Evolutionary conservation across 352 stramenopile genomes (phyloP).

Genomic region (Blastocystis sp.): DNA sequence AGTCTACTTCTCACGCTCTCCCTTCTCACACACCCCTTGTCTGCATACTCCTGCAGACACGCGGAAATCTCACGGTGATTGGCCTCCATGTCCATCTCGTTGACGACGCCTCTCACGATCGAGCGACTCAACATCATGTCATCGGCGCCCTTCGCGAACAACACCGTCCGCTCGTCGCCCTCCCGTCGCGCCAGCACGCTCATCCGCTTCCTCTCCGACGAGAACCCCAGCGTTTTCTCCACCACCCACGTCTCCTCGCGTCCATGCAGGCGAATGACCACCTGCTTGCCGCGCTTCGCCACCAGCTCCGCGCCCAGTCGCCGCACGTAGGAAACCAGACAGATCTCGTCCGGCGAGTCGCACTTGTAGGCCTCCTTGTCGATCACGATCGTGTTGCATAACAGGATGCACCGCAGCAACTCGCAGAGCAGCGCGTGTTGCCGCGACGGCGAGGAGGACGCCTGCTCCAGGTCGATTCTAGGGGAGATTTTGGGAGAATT

Average conservation of each 20-base stretch:
- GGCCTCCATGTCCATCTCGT: neutral
- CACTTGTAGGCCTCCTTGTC: constrained; percentile 30
- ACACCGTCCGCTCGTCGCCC: neutral
- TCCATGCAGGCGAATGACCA: constrained; percentile 33
- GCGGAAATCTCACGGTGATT: constrained; percentile 54
- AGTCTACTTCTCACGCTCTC: constrained; percentile 58
- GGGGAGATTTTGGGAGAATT: neutral
- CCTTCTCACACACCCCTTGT: constrained; percentile 60
- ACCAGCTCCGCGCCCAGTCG: neutral
- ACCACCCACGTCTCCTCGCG: constrained; percentile 73
- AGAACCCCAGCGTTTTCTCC: constrained; percentile 90
- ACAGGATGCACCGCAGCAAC: neutral
- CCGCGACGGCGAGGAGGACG: neutral
- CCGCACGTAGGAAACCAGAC: constrained; percentile 1
- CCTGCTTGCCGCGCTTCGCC: neutral
- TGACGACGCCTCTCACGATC: neutral
- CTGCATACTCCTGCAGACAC: constrained; percentile 72
- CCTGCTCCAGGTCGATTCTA: constrained; percentile 19
- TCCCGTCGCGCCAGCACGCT: constrained; percentile 80
- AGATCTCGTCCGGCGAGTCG: constrained; percentile 32
- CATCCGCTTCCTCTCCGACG: constrained; percentile 92
- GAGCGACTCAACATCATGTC: constrained; percentile 42
- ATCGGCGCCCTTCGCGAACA: constrained; percentile 35
- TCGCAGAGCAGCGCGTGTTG: neutral
- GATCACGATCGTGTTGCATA: constrained; percentile 37